phyloP scores from a whole-genome alignment of 225 moss, liverwort and hornwort species.

The Physcomitrellopsis africana region DNA sequence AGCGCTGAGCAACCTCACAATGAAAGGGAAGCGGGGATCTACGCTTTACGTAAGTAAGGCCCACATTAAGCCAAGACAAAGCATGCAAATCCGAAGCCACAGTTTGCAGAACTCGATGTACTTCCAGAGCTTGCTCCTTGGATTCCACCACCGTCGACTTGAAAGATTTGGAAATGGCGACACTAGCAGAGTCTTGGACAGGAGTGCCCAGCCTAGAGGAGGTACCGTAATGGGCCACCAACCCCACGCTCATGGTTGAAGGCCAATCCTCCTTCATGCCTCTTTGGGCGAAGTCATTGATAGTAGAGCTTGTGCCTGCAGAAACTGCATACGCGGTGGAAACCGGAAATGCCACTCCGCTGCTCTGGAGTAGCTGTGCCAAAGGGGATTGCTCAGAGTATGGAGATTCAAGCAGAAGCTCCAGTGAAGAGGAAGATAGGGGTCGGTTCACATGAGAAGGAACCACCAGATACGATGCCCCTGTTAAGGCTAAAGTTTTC shows the following conservation, averaged over 20 bases:
- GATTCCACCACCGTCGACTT: slow-evolving; percentile 33
- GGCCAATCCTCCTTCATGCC: slow-evolving; percentile 95
- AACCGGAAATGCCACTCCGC: slow-evolving; percentile 65
- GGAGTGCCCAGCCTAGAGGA: slow-evolving; percentile 37
- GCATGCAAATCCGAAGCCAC: slow-evolving; percentile 87
- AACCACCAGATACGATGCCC: slow-evolving; percentile 76
- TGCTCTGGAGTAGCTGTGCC: slow-evolving; percentile 67
- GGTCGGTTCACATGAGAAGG: slow-evolving; percentile 55
- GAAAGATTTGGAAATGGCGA: slow-evolving; percentile 33
- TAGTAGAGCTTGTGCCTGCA: slow-evolving; percentile 48
- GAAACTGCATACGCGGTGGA: slow-evolving; percentile 81
- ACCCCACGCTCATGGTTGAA: slow-evolving; percentile 76
- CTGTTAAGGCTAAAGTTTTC: slow-evolving; percentile 72
- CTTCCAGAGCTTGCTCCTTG: slow-evolving; percentile 63
- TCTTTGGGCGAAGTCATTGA: slow-evolving; percentile 64
- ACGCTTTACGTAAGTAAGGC: slow-evolving; percentile 61
- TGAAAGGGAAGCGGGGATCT: slow-evolving; percentile 92
- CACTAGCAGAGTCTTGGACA: slow-evolving; percentile 27
- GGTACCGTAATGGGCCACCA: slow-evolving; percentile 81
- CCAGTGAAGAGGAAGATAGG: slow-evolving; percentile 37
- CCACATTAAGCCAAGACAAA: slow-evolving; percentile 85
- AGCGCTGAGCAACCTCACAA: slow-evolving; percentile 82
- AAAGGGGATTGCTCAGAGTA: slow-evolving; percentile 39
- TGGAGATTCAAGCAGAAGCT: slow-evolving; percentile 39
- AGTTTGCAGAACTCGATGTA: slow-evolving; percentile 57